A percentile compares a stretch with the other conserved stretches of the same genome.
These are phyloP conservation scores for Phyllachora maydis DNA, from an alignment of 2,329 filamentous ascomycete species.

Conservation along the genomic window DNA sequence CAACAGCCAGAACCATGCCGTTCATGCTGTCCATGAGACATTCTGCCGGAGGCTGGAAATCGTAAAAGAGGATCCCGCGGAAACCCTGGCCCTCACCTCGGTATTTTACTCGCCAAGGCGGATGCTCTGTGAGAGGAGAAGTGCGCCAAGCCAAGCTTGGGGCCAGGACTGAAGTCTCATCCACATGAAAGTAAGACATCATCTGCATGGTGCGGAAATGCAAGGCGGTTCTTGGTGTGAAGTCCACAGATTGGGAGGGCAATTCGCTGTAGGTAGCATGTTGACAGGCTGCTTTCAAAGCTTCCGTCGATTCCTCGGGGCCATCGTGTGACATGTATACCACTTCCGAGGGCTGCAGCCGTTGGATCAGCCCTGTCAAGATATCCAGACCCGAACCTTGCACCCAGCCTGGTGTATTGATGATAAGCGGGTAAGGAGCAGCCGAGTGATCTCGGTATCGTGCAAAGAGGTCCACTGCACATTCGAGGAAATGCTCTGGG, in stretches of 20 bases:
- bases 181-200: slow-evolving; percentile 58
- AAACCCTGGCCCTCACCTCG: slow-evolving; percentile 27
- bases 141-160: slow-evolving; percentile 29
- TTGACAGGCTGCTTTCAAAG: slow-evolving; percentile 22
- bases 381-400: slow-evolving; percentile 49
- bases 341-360: slow-evolving; percentile 35
- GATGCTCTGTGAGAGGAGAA: slow-evolving; percentile 29
- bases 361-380: slow-evolving; percentile 32
- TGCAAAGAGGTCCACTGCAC: slow-evolving; percentile 38
- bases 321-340: slow-evolving; percentile 50
- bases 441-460: slow-evolving; percentile 27
- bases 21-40: slow-evolving; percentile 45
- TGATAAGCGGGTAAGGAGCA: slow-evolving; percentile 31
- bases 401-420: slow-evolving; percentile 61
- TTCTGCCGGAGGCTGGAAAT: slow-evolving; percentile 36
- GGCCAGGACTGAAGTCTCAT: slow-evolving; percentile 4
- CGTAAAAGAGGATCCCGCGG: slow-evolving; percentile 45
- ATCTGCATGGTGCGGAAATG: slow-evolving; percentile 55
- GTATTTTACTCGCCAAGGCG: slow-evolving; percentile 45
- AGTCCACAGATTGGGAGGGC: slow-evolving; percentile 36
- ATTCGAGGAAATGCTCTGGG: slow-evolving; percentile 43
- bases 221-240: slow-evolving; percentile 34
- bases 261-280: slow-evolving; percentile 22
- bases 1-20: slow-evolving; percentile 47
- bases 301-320: slow-evolving; percentile 32